These are phyloP conservation scores for Metschnikowia matae DNA, from an alignment of 805 yeast species.

Conservation along the genomic window DNA sequence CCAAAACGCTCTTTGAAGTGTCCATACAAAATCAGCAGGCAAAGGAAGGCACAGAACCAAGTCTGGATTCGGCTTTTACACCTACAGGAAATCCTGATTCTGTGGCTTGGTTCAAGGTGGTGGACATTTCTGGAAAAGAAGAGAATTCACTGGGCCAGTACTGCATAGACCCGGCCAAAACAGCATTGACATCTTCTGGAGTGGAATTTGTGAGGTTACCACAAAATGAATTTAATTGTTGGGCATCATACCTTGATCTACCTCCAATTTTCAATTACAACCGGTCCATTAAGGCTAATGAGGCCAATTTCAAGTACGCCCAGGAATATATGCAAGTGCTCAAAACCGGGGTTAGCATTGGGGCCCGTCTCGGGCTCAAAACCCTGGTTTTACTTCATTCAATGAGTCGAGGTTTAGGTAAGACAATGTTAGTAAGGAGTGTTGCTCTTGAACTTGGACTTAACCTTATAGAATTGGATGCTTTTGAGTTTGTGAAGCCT, in stretches of 20 bases:
- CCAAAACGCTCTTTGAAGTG: constrained; percentile 47
- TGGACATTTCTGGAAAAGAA: constrained; percentile 42
- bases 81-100: constrained; percentile 65
- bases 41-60: constrained; percentile 11
- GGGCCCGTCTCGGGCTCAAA: constrained; percentile 38
- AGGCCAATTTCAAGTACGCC: constrained; percentile 44
- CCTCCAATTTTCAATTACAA: constrained; percentile 38
- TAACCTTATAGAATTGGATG: constrained; percentile 65
- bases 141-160: constrained; percentile 35
- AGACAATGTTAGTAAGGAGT: constrained; percentile 56
- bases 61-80: constrained; percentile 27
- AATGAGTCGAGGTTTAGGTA: constrained; percentile 73
- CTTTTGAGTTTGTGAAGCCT: constrained; percentile 58
- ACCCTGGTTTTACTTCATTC: constrained; percentile 69
- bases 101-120: constrained; percentile 81
- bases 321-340: constrained; percentile 50
- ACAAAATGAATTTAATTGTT: constrained; percentile 31
- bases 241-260: constrained; percentile 47
- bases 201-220: constrained; percentile 40
- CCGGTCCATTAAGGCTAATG: constrained; percentile 13
- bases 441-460: constrained; percentile 58
- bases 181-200: constrained; percentile 70
- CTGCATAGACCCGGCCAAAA: constrained; percentile 61
- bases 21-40: constrained; percentile 13
- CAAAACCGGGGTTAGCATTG: constrained; percentile 42